Conservation (phyloP, 805 yeast genomes). For the Wickerhamomyces alni region DNA sequence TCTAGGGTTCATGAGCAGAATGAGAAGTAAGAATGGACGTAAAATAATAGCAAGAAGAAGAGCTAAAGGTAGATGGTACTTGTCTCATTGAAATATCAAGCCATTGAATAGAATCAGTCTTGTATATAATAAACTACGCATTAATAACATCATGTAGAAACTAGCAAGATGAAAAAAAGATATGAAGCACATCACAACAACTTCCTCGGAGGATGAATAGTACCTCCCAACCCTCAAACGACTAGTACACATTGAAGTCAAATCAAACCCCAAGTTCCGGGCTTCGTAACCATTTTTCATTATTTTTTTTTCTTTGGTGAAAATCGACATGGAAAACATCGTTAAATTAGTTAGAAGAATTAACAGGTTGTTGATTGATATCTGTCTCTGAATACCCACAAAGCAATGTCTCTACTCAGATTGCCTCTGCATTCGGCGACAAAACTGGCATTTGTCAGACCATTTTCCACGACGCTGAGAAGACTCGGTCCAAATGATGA, state of each 20-base stretch:
- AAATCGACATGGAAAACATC: background rate
- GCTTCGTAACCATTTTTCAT: background rate
- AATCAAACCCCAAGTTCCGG: too few relatives aligned
- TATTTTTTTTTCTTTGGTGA: background rate
- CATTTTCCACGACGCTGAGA: conserved; percentile 9
- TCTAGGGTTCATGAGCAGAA: conserved; percentile 83
- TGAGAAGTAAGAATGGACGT: conserved; percentile 68
- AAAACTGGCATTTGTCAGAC: conserved; percentile 5
- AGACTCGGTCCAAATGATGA: conserved; percentile 22
- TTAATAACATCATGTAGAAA: too few relatives aligned
- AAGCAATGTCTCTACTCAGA: conserved; percentile 2
- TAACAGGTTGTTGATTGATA: background rate
- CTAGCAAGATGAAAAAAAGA: too few relatives aligned
- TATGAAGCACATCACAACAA: too few relatives aligned
- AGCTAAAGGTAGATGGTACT: conserved; percentile 90
- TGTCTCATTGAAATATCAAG: conserved; percentile 52
- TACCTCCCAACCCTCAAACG: too few relatives aligned
- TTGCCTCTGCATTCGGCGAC: background rate
- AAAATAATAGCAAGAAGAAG: conserved; percentile 71
- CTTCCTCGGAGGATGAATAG: too few relatives aligned
- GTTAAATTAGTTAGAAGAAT: background rate
- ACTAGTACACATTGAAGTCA: too few relatives aligned
- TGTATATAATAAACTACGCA: too few relatives aligned
- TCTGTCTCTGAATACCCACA: too few relatives aligned
- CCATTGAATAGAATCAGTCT: too few relatives aligned